These are phyloP conservation scores for Mucor plumbeus DNA, from an alignment of 371 early-diverging fungal species.

Conservation along the genomic window DNA sequence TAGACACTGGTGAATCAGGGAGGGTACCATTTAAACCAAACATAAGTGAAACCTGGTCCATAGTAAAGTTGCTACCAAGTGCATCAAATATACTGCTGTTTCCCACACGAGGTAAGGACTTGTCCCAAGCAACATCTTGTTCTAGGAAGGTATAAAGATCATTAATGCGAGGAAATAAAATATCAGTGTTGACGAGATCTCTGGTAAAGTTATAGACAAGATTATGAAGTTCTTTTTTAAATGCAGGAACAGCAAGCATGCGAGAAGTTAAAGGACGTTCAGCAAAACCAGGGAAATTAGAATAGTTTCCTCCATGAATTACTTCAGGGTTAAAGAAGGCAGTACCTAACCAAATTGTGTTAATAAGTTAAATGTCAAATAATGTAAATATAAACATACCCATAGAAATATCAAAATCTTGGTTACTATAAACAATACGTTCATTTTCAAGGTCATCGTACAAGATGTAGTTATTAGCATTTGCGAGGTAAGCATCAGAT, in stretches of 20 bases:
- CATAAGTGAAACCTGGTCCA: background rate
- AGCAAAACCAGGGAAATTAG: conserved; percentile 24
- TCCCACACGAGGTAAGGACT: conserved; percentile 22
- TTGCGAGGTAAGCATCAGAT: conserved; percentile 37
- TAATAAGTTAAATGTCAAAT: background rate
- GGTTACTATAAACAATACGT: conserved; percentile 26
- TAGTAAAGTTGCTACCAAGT: background rate
- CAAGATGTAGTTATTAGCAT: conserved; percentile 39
- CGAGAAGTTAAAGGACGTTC: conserved; percentile 34
- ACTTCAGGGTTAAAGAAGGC: background rate
- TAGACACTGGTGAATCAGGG: conserved; percentile 4
- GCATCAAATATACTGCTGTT: background rate
- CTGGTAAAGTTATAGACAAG: conserved; percentile 13
- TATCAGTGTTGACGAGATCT: conserved; percentile 14
- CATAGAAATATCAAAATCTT: conserved; percentile 42
- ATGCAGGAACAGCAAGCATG: conserved; percentile 22
- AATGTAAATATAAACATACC: conserved; percentile 22
- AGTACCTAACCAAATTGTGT: background rate
- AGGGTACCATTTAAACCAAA: background rate
- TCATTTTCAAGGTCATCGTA: conserved; percentile 28
- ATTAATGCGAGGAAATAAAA: conserved; percentile 24
- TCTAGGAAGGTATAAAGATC: conserved; percentile 13
- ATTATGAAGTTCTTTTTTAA: conserved; percentile 15
- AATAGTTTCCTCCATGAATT: conserved; percentile 31
- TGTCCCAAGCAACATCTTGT: conserved; percentile 39